A percentile compares a stretch with the other conserved stretches of the same genome.
Conservation (phyloP, 2,329 filamentous ascomycete species). For the Blastomyces emzantsi region DNA sequence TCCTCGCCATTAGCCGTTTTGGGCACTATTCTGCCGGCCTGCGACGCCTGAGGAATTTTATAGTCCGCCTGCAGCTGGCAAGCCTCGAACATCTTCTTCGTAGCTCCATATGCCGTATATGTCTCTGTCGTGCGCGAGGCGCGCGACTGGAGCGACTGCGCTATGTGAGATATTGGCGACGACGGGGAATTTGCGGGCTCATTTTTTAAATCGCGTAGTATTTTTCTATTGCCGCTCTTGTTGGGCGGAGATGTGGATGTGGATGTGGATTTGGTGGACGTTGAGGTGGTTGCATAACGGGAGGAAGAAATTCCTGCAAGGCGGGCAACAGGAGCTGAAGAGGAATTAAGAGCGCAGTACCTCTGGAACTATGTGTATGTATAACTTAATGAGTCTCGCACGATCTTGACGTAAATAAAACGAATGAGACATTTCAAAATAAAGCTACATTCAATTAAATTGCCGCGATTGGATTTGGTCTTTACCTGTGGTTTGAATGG, state of each 20-base stretch:
- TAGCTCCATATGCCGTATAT: slow-evolving; percentile 72
- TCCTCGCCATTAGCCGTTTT: slow-evolving; percentile 73
- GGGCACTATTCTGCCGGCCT: slow-evolving; percentile 58
- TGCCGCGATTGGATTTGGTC: not conserved
- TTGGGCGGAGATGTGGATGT: slow-evolving; percentile 4
- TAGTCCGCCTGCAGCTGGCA: slow-evolving; percentile 69
- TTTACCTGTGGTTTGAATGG: slow-evolving; percentile 6
- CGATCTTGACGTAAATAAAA: not conserved
- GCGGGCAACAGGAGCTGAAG: not conserved
- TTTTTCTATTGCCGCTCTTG: slow-evolving; percentile 8
- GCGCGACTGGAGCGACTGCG: slow-evolving; percentile 26
- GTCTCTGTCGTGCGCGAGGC: slow-evolving; percentile 46
- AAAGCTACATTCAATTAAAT: not conserved
- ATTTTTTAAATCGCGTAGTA: slow-evolving; percentile 2
- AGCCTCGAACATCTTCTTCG: slow-evolving; percentile 66
- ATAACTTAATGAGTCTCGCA: not conserved
- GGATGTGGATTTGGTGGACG: slow-evolving; percentile 5
- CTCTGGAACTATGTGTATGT: not conserved
- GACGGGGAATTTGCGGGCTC: slow-evolving; percentile 4
- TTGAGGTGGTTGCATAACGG: slow-evolving; percentile 4
- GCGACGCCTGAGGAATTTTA: slow-evolving; percentile 57
- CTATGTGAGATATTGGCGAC: slow-evolving; percentile 22
- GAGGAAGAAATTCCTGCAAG: not conserved
- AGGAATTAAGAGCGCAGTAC: not conserved
- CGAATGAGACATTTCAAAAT: not conserved